phyloP scores from a whole-genome alignment of 2,329 filamentous ascomycete species.

The Hymenoscyphus scutula region DNA sequence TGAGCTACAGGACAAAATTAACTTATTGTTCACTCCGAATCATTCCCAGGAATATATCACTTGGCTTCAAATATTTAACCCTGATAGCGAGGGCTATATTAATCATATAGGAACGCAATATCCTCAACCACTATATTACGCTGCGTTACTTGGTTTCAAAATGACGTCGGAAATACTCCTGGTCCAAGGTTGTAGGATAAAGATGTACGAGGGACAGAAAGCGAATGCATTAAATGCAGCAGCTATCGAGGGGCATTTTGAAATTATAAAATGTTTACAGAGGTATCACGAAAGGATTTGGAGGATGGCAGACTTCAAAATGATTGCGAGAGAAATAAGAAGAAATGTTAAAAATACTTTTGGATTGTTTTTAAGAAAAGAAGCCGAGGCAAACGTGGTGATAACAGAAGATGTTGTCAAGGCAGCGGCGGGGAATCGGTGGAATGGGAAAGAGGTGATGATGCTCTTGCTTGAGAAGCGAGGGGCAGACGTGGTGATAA shows the following conservation, averaged over 20 bases:
- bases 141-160: background rate
- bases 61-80: background rate
- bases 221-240: conserved; percentile 5
- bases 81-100: background rate
- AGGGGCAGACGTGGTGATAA: background rate
- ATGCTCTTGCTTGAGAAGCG: background rate
- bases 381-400: background rate
- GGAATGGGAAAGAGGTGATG: background rate
- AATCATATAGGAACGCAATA: background rate
- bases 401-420: background rate
- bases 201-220: background rate
- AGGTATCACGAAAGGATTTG: background rate
- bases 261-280: background rate
- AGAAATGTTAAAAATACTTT: background rate
- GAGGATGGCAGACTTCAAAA: background rate
- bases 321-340: too few species aligned
- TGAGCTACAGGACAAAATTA: background rate
- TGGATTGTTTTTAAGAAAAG: background rate
- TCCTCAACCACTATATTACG: conserved; percentile 3
- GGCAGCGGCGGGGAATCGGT: too few species aligned
- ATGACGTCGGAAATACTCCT: background rate
- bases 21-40: background rate
- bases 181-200: background rate
- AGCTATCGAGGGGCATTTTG: background rate
- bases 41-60: background rate